Evolutionary conservation across 306 rosid species (phyloP).

Genomic region (Fagus crenata): DNA sequence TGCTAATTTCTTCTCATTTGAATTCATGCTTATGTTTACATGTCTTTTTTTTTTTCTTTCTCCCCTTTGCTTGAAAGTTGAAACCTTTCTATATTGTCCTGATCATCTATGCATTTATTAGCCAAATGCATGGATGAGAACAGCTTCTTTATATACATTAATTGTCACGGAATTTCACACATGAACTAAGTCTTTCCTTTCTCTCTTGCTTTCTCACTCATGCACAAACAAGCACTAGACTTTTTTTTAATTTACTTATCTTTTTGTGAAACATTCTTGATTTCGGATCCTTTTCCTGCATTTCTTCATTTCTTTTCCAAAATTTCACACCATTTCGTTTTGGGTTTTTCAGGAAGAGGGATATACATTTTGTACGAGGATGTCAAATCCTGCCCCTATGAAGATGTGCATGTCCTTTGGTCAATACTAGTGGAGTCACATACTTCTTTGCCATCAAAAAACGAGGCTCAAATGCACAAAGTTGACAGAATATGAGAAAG

Average conservation of each 20-base stretch:
- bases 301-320: neutral
- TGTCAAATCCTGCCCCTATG: slow-evolving; percentile 82
- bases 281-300: neutral
- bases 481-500: slow-evolving; percentile 31
- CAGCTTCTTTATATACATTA: too few species aligned
- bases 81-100: neutral
- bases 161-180: too few species aligned
- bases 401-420: slow-evolving; percentile 92
- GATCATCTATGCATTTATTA: too few species aligned
- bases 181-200: too few species aligned
- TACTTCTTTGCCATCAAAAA: slow-evolving; percentile 50
- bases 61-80: neutral
- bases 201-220: too few species aligned
- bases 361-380: slow-evolving; percentile 88
- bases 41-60: neutral
- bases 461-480: slow-evolving; percentile 31
- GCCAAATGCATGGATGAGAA: too few species aligned
- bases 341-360: slow-evolving; percentile 64
- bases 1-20: neutral
- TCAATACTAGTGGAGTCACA: slow-evolving; percentile 88
- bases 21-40: neutral
- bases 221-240: too few species aligned
- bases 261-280: too few species aligned
- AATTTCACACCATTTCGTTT: slow-evolving; percentile 4
- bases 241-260: too few species aligned